phyloP scores from a whole-genome alignment of 179 eudicot species.

The Actinidia arguta region DNA sequence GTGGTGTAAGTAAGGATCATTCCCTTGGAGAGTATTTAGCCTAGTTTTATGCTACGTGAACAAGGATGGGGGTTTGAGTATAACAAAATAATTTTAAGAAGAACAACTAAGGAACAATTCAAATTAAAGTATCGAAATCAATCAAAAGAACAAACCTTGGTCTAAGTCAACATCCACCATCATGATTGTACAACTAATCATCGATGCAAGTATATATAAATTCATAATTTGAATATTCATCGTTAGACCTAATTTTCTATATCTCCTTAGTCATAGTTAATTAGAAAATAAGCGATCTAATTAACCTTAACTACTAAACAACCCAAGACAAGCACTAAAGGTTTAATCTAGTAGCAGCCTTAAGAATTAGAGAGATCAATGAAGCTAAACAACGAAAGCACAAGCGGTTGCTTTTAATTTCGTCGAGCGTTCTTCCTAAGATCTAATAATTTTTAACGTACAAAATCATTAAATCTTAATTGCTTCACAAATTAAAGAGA shows the following conservation, averaged over 20 bases:
- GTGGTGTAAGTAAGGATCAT: too few species aligned
- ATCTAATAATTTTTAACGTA: too few species aligned
- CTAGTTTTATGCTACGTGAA: background rate
- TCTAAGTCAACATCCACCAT: conserved; percentile 13
- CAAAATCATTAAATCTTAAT: too few species aligned
- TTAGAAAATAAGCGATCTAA: conserved; percentile 8
- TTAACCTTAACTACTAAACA: too few species aligned
- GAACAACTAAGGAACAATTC: conserved; percentile 2
- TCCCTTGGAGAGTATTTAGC: background rate
- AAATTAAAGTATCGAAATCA: background rate
- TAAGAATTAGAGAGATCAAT: too few species aligned
- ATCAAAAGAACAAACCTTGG: background rate
- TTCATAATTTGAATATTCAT: conserved; percentile 1
- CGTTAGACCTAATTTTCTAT: conserved; percentile 15
- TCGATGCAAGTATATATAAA: conserved; percentile 15
- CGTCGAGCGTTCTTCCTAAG: too few species aligned
- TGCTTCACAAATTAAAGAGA: too few species aligned
- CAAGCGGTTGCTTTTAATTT: too few species aligned
- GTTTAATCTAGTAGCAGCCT: too few species aligned
- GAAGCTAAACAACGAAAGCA: too few species aligned
- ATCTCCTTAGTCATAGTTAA: conserved; percentile 8
- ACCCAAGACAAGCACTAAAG: too few species aligned
- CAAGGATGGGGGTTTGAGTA: background rate
- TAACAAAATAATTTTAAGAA: background rate
- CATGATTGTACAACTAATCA: conserved; percentile 5